Conservation (phyloP, 2,329 filamentous ascomycete genomes). For the Cordyceps cicadae region DNA sequence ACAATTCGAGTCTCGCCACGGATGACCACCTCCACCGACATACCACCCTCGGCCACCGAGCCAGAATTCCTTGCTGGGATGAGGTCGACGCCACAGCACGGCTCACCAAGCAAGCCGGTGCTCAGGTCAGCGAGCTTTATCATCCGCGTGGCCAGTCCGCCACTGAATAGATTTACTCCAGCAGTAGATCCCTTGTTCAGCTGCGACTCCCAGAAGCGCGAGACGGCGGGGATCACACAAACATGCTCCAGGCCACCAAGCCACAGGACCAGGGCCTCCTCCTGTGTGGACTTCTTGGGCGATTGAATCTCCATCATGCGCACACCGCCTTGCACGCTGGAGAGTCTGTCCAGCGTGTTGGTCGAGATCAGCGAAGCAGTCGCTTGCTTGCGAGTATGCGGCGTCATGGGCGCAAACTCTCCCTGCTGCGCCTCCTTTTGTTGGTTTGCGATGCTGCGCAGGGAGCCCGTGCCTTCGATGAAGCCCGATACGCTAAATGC, state of each 20-base stretch:
- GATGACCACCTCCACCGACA: constrained; percentile 46
- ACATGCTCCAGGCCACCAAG: constrained; percentile 48
- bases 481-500: constrained; percentile 50
- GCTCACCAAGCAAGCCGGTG: constrained; percentile 48
- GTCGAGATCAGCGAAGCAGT: constrained; percentile 35
- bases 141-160: constrained; percentile 47
- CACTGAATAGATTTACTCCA: constrained; percentile 47
- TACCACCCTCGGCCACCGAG: constrained; percentile 25
- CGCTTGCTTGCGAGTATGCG: constrained; percentile 49
- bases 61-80: constrained; percentile 27
- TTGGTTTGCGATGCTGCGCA: constrained; percentile 34
- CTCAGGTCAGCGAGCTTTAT: constrained; percentile 44
- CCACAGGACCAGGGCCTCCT: constrained; percentile 51
- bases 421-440: constrained; percentile 30
- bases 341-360: constrained; percentile 41
- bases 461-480: constrained; percentile 50
- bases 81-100: constrained; percentile 43
- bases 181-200: constrained; percentile 42
- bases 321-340: constrained; percentile 45
- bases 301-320: constrained; percentile 38
- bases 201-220: constrained; percentile 53
- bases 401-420: constrained; percentile 57
- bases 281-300: constrained; percentile 34
- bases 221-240: constrained; percentile 46
- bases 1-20: constrained; percentile 49